Evolutionary conservation across 1,284 basidiomycete genomes (phyloP).

Genomic region (Pholiota adiposa): DNA sequence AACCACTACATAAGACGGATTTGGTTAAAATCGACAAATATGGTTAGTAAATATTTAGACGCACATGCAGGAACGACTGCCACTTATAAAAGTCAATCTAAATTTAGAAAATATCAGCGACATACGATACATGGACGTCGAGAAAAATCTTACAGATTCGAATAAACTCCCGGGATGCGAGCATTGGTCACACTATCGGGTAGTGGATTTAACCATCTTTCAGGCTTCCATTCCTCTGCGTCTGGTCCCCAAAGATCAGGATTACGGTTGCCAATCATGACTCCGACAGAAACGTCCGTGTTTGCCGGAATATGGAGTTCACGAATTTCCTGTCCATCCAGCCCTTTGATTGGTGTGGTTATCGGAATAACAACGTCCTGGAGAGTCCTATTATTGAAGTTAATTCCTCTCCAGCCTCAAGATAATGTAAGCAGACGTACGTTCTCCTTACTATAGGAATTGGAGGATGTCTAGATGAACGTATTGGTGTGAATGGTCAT

Average conservation of each 20-base stretch:
- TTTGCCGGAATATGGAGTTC: slow-evolving; percentile 31
- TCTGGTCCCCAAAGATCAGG: slow-evolving; percentile 33
- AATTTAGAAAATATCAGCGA: background rate
- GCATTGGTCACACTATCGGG: slow-evolving; percentile 30
- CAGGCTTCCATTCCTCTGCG: slow-evolving; percentile 37
- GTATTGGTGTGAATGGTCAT: background rate
- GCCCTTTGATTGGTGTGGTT: slow-evolving; percentile 26
- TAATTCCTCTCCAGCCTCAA: background rate
- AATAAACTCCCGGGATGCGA: slow-evolving; percentile 39
- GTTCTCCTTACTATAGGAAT: slow-evolving; percentile 6
- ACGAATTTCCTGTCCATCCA: slow-evolving; percentile 24
- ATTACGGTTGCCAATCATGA: slow-evolving; percentile 40
- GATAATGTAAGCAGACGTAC: slow-evolving; percentile 4
- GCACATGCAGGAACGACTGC: slow-evolving; percentile 40
- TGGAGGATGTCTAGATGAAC: slow-evolving; percentile 5
- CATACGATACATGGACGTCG: background rate
- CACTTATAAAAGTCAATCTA: slow-evolving; percentile 47
- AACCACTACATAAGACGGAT: slow-evolving; percentile 22
- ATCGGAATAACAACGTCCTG: slow-evolving; percentile 31
- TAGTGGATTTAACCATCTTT: slow-evolving; percentile 41
- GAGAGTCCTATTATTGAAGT: slow-evolving; percentile 18
- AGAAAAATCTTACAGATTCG: slow-evolving; percentile 28
- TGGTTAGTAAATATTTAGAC: background rate
- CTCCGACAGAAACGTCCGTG: slow-evolving; percentile 38
- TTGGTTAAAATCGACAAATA: slow-evolving; percentile 3